phyloP scores from a whole-genome alignment of 768 basidiomycete genomes.

The Daedaleopsis sinensis region DNA sequence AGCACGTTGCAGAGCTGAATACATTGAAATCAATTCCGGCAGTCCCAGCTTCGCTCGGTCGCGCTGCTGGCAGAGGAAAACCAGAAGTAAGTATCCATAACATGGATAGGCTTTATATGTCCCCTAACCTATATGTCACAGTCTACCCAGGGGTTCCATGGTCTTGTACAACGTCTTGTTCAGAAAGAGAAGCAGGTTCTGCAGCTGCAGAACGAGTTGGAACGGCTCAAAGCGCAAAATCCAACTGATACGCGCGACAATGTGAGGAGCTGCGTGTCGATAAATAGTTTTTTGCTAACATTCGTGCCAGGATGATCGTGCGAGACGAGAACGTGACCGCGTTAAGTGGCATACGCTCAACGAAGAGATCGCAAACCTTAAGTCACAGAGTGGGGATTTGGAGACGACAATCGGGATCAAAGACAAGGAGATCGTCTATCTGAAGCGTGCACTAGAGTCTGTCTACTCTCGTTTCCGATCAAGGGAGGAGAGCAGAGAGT shows the following conservation, averaged over 20 bases:
- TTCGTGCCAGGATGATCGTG: conserved; percentile 62
- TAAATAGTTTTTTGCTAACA: neutral
- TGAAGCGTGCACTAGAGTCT: conserved; percentile 86
- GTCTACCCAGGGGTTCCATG: conserved; percentile 59
- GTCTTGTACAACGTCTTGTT: conserved; percentile 77
- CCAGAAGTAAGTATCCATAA: conserved; percentile 50
- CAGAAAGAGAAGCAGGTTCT: conserved; percentile 86
- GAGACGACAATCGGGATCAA: conserved; percentile 51
- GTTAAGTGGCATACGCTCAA: conserved; percentile 70
- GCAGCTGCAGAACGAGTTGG: conserved; percentile 73
- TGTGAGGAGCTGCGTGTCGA: conserved; percentile 42
- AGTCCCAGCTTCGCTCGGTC: conserved; percentile 41
- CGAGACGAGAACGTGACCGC: conserved; percentile 75
- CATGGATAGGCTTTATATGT: no score
- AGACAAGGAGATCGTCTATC: conserved; percentile 73
- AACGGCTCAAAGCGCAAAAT: conserved; percentile 59
- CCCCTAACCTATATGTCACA: neutral
- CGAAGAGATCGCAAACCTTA: conserved; percentile 75
- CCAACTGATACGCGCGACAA: conserved; percentile 59
- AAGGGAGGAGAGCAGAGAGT: conserved; percentile 52
- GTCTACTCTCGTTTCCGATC: conserved; percentile 80
- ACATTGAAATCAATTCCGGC: conserved; percentile 58
- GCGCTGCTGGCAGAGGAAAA: conserved; percentile 49
- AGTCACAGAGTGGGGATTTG: conserved; percentile 66
- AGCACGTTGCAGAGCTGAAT: conserved; percentile 70